Conservation (phyloP, 106 monocot genomes). For the Triglochin maritima region DNA sequence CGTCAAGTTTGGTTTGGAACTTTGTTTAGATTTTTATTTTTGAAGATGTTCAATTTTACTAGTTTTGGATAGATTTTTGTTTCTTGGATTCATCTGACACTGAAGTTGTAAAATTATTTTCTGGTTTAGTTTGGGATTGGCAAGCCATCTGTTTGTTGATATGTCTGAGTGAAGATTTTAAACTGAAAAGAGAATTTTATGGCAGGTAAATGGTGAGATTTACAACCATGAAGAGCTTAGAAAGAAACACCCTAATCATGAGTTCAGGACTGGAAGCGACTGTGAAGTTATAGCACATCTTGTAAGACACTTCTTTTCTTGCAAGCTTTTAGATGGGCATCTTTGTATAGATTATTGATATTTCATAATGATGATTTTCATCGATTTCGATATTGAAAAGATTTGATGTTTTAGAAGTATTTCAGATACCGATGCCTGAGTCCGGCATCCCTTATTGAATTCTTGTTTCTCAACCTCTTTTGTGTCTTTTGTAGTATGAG, state of each 20-base stretch:
- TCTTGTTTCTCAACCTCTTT: neutral
- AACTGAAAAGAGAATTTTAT: neutral
- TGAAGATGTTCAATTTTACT: too few relatives aligned
- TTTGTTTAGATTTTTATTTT: too few relatives aligned
- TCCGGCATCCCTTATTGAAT: neutral
- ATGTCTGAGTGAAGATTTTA: neutral
- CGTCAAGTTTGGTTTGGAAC: too few relatives aligned
- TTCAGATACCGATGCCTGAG: neutral
- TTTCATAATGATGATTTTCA: neutral
- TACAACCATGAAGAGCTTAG: conserved; percentile 81
- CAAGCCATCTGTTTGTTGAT: neutral
- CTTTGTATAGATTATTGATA: neutral
- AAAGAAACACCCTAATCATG: conserved; percentile 41
- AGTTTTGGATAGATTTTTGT: neutral
- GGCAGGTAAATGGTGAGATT: conserved; percentile 73
- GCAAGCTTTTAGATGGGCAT: neutral
- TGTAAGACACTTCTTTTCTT: conserved; percentile 25
- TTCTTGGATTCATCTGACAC: neutral
- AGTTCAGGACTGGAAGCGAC: conserved; percentile 70
- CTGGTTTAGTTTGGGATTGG: neutral
- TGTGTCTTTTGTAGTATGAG: conserved; percentile 45
- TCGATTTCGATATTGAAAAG: neutral
- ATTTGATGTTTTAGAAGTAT: neutral
- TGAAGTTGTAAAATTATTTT: neutral
- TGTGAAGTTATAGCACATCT: conserved; percentile 88